These are phyloP conservation scores for Aspergillus campestris DNA, from an alignment of 495 filamentous ascomycete species.

Conservation along the genomic window DNA sequence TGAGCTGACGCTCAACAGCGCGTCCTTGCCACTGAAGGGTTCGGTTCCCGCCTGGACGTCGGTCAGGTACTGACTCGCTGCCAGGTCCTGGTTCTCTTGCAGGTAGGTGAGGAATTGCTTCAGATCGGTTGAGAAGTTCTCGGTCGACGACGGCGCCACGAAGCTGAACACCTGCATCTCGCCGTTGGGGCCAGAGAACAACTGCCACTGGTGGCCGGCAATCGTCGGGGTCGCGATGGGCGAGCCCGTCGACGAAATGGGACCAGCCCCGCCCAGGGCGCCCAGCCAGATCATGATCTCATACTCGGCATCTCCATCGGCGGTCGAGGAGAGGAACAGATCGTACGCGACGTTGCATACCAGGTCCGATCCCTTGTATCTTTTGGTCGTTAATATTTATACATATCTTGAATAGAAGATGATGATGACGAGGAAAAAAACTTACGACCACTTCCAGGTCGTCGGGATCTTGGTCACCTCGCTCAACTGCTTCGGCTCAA, in stretches of 20 bases:
- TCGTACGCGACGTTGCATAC: constrained; percentile 62
- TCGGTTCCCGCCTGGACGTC: constrained; percentile 50
- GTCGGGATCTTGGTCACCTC: constrained; percentile 42
- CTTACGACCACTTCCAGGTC: constrained; percentile 46
- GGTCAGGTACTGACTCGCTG: constrained; percentile 44
- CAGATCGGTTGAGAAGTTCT: constrained; percentile 48
- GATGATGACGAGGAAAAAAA: not conserved
- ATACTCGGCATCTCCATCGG: constrained; percentile 41
- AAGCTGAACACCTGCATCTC: constrained; percentile 53
- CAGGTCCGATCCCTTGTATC: constrained; percentile 45
- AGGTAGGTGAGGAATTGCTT: constrained; percentile 51
- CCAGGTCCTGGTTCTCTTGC: constrained; percentile 37
- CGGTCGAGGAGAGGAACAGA: constrained; percentile 46
- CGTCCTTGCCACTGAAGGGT: constrained; percentile 40
- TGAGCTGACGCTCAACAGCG: constrained; percentile 25
- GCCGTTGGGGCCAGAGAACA: constrained; percentile 51
- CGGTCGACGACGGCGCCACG: constrained; percentile 40
- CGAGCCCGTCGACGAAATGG: constrained; percentile 50
- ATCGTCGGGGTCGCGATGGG: constrained; percentile 46
- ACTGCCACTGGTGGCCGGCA: constrained; percentile 40
- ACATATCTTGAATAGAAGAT: not conserved
- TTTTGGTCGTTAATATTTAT: constrained; percentile 7
- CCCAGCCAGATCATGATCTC: constrained; percentile 70
- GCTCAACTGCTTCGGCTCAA: constrained; percentile 39
- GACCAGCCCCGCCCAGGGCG: constrained; percentile 51